Evolutionary conservation across 176 grass and related monocot species (phyloP).

Genomic region (Thalia dealbata): DNA sequence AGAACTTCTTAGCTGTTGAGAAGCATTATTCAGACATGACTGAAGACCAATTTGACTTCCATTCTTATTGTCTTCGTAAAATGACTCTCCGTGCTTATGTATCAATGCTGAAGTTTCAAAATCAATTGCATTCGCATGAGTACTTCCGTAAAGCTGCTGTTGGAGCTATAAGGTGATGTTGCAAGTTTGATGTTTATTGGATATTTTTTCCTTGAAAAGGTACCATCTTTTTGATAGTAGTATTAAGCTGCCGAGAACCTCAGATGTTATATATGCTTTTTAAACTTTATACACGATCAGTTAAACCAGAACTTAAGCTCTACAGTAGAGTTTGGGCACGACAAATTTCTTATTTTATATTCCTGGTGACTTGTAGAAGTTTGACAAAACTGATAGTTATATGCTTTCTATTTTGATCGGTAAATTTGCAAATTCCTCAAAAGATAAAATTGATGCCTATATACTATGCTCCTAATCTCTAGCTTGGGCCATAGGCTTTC

Average conservation of each 20-base stretch:
- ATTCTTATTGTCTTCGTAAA: constrained; percentile 98
- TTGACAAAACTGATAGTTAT: no score
- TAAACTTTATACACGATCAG: no score
- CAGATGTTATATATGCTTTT: not conserved
- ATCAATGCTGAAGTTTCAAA: constrained; percentile 97
- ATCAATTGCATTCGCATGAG: constrained; percentile 91
- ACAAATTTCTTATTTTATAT: no score
- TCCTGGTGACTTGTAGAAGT: no score
- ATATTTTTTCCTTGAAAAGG: not conserved
- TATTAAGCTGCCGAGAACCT: not conserved
- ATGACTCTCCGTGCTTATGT: constrained; percentile 93
- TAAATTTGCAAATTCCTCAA: no score
- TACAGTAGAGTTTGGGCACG: no score
- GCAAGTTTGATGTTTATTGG: not conserved
- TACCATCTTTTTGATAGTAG: not conserved
- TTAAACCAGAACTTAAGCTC: no score
- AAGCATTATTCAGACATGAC: constrained; percentile 94
- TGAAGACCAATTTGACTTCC: constrained; percentile 99
- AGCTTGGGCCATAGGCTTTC: no score
- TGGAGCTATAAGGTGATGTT: constrained; percentile 69
- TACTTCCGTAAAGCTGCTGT: constrained; percentile 96
- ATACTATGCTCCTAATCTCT: no score
- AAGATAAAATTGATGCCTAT: no score
- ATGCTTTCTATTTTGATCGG: no score
- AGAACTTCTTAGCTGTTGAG: constrained; percentile 94